Conservation (phyloP, 2,329 filamentous ascomycete species). For the Juglanconis oblonga region DNA sequence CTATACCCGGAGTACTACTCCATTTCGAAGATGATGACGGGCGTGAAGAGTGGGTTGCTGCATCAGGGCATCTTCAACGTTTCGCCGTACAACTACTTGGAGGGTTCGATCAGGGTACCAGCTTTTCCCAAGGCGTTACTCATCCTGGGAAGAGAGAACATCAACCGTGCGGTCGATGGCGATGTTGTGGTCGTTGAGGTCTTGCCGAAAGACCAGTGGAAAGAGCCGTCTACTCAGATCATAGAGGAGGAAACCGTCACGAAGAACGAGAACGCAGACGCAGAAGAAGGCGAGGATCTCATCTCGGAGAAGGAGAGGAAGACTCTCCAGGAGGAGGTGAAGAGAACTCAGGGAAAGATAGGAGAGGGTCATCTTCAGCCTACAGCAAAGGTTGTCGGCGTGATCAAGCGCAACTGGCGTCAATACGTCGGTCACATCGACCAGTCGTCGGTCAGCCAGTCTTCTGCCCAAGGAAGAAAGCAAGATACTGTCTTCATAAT, state of each 20-base stretch:
- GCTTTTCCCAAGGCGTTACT: conserved; percentile 87
- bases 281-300: conserved; percentile 71
- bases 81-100: conserved; percentile 96
- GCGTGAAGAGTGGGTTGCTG: conserved; percentile 80
- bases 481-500: conserved; percentile 93
- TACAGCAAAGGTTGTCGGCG: conserved; percentile 85
- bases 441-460: conserved; percentile 73
- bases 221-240: conserved; percentile 90
- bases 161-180: conserved; percentile 88
- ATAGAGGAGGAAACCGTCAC: conserved; percentile 91
- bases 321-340: conserved; percentile 88
- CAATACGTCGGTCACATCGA: conserved; percentile 98
- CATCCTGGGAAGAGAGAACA: conserved; percentile 88
- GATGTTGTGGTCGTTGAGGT: conserved; percentile 93
- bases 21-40: conserved; percentile 90
- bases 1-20: conserved; percentile 89
- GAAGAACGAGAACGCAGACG: conserved; percentile 89
- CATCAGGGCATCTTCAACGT: conserved; percentile 97
- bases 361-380: conserved; percentile 80
- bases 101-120: conserved; percentile 85
- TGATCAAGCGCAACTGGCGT: conserved; percentile 94
- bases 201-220: conserved; percentile 93
- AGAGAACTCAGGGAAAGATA: conserved; percentile 73
- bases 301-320: conserved; percentile 84
- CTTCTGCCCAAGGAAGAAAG: conserved; percentile 71